A percentile compares a stretch with the other conserved stretches of the same genome.
Evolutionary conservation across 2,329 filamentous ascomycete species (phyloP).

Genomic region (Hypoxylon sp.): DNA sequence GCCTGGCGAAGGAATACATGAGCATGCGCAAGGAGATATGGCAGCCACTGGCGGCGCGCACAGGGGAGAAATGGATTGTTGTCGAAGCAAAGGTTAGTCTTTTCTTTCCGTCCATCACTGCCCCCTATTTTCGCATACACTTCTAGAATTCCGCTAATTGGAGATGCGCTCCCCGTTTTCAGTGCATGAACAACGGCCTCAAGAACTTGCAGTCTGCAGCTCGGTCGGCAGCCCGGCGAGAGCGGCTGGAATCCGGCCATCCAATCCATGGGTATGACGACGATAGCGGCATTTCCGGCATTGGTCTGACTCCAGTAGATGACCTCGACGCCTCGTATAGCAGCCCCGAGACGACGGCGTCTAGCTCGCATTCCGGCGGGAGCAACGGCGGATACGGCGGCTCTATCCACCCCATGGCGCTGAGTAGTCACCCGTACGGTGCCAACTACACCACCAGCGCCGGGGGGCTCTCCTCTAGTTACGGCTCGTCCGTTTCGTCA

Average conservation of each 20-base stretch:
- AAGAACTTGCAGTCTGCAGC: conserved; percentile 82
- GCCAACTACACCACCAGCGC: conserved; percentile 50
- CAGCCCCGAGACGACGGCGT: conserved; percentile 65
- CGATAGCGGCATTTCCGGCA: conserved; percentile 77
- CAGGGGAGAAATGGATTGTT: conserved; percentile 86
- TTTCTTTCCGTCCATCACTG: neutral
- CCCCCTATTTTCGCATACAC: neutral
- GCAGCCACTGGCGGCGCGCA: conserved; percentile 76
- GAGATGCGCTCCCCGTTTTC: conserved; percentile 9
- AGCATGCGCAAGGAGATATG: conserved; percentile 84
- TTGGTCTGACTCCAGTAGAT: conserved; percentile 70
- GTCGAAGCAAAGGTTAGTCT: conserved; percentile 71
- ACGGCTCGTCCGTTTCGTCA: conserved; percentile 69
- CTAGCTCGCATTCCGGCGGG: conserved; percentile 59
- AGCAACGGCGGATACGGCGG: conserved; percentile 51
- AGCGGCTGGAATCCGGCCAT: conserved; percentile 67
- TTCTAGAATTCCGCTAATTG: conserved; percentile 8
- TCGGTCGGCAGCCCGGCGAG: conserved; percentile 74
- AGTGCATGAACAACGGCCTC: conserved; percentile 88
- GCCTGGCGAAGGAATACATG: conserved; percentile 83
- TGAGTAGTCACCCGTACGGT: conserved; percentile 52
- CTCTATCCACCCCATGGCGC: conserved; percentile 49
- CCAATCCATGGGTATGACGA: conserved; percentile 69
- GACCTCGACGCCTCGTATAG: conserved; percentile 70
- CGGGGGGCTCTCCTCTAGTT: conserved; percentile 56